These are phyloP conservation scores for Daldinia eschscholtzii DNA, from an alignment of 2,329 filamentous ascomycete species.

Conservation along the genomic window DNA sequence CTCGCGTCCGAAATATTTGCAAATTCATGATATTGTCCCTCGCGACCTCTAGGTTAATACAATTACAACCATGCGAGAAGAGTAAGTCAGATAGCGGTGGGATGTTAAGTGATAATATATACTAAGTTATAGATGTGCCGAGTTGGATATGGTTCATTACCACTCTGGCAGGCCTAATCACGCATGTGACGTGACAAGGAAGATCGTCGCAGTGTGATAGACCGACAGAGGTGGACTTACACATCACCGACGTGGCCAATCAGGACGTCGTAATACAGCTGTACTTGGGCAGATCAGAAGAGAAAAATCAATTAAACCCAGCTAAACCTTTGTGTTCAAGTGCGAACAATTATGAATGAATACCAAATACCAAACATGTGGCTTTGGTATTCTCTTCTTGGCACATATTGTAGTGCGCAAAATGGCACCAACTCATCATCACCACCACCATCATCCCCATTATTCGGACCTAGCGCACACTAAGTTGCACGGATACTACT, in stretches of 20 bases:
- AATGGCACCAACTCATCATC: neutral
- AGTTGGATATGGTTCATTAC: slow-evolving; percentile 8
- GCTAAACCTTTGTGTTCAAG: slow-evolving; percentile 12
- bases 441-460: neutral
- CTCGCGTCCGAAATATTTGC: too few relatives aligned
- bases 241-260: slow-evolving; percentile 39
- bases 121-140: slow-evolving; percentile 17
- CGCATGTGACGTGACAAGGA: slow-evolving; percentile 35
- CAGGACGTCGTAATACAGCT: neutral
- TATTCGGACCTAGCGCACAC: neutral
- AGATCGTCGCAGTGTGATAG: slow-evolving; percentile 30
- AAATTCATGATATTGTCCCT: neutral
- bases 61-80: neutral
- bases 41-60: neutral
- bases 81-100: neutral
- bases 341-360: neutral
- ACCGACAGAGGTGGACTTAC: slow-evolving; percentile 25
- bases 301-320: slow-evolving; percentile 13
- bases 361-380: slow-evolving; percentile 5
- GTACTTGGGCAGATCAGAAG: slow-evolving; percentile 19
- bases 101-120: slow-evolving; percentile 27
- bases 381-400: neutral
- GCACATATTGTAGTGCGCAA: neutral
- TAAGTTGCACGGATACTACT: too few relatives aligned
- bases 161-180: slow-evolving; percentile 18